Conservation (phyloP, 257 asterid species). For the Salvia rosmarinus region DNA sequence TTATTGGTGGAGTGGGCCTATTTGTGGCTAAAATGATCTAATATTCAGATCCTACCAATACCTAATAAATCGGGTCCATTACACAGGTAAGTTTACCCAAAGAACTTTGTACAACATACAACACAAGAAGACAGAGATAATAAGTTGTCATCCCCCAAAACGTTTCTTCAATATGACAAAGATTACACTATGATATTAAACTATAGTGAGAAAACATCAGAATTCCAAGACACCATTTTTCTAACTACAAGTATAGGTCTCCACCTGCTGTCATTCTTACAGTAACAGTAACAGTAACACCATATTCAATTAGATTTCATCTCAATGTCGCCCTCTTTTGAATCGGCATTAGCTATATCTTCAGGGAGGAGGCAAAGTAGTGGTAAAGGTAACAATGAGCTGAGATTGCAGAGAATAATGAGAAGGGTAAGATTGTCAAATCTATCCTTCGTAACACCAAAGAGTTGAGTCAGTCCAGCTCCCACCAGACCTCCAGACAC, state of each 20-base stretch:
- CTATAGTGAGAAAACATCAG: neutral
- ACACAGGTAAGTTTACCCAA: too few relatives aligned
- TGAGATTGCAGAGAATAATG: constrained; percentile 75
- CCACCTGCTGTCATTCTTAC: constrained; percentile 18
- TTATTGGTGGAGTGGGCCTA: too few relatives aligned
- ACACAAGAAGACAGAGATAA: neutral
- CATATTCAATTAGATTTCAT: constrained; percentile 69
- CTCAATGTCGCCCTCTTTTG: constrained; percentile 60
- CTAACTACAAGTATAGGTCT: constrained; percentile 35
- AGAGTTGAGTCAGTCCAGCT: constrained; percentile 75
- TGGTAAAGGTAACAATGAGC: constrained; percentile 84
- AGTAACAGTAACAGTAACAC: constrained; percentile 9
- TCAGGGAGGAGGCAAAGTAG: constrained; percentile 81
- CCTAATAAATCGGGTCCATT: too few relatives aligned
- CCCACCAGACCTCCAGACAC: constrained; percentile 85
- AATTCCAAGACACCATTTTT: constrained; percentile 11
- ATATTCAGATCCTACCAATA: too few relatives aligned
- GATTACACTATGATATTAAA: too few relatives aligned
- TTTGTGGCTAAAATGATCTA: too few relatives aligned
- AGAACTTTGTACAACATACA: neutral
- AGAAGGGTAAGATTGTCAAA: constrained; percentile 65
- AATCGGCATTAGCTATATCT: constrained; percentile 39
- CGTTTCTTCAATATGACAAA: neutral
- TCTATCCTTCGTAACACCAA: constrained; percentile 78
- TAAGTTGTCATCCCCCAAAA: neutral